phyloP scores from a whole-genome alignment of 306 rosid genomes.

The Hippophae rhamnoides region DNA sequence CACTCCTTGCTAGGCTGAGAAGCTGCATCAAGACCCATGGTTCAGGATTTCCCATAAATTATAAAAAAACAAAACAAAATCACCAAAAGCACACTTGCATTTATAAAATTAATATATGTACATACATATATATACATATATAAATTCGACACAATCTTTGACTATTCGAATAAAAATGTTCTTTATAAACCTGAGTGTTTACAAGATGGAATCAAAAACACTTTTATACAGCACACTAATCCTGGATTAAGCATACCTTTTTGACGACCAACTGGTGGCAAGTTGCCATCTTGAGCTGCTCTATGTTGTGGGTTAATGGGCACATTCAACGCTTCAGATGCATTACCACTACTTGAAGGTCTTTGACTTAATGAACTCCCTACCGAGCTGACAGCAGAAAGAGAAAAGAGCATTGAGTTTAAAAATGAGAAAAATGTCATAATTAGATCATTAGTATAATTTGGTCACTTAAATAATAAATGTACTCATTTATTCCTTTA shows the following conservation, averaged over 20 bases:
- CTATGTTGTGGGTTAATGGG: constrained; percentile 44
- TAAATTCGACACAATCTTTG: too few species aligned
- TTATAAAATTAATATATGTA: too few species aligned
- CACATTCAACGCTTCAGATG: constrained; percentile 37
- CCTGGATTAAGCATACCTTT: constrained; percentile 52
- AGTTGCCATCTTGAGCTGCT: constrained; percentile 29
- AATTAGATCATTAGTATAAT: too few species aligned
- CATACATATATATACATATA: too few species aligned
- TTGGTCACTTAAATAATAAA: too few species aligned
- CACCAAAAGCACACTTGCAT: background rate
- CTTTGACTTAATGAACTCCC: constrained; percentile 42
- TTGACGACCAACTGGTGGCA: constrained; percentile 65
- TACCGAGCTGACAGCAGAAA: constrained; percentile 35
- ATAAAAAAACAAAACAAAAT: constrained; percentile 11
- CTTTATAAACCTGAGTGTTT: too few species aligned
- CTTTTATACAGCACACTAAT: background rate
- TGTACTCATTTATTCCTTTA: too few species aligned
- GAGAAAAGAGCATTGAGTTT: background rate
- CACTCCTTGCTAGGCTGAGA: constrained; percentile 83
- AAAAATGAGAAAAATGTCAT: too few species aligned
- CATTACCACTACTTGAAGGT: constrained; percentile 40
- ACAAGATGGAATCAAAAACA: too few species aligned
- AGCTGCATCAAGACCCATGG: constrained; percentile 48
- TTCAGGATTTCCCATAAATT: constrained; percentile 9
- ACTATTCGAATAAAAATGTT: too few species aligned